Base-by-base conservation (phyloP, 345 rosid genomes). In the Populus pruinosa region DNA sequence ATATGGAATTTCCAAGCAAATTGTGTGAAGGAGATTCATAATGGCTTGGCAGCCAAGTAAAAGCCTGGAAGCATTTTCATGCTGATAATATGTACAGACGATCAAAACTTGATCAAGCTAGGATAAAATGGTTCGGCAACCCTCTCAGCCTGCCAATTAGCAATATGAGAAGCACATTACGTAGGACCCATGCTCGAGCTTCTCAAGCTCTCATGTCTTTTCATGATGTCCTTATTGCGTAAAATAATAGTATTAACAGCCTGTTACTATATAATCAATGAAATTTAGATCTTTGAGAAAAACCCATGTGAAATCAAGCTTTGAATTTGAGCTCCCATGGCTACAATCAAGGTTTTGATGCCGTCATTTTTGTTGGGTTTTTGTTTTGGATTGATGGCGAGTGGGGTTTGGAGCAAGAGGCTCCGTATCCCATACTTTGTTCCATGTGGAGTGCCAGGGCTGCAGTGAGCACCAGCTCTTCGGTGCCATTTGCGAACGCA, bases 381-480 rank as follows among this genome's bases (percentile, higher is more conserved):
- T 66, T 74, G 77, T 75, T 86, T 31, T 76, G 66, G 75, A 73
- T 79, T 76, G 79, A 71, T 43, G 61, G 65, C 69, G 85, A 79
- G 69, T 70, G 81, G 80, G 88, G 80, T 59, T 84, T 44, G n/a
- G 88, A 78, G 29, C 76, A 66, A 74, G 67, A 87, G 78, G 88
- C 89, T 29, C 94, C 96, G 21, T 85, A 90, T 78, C 94, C 86
- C 99, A 96, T 71, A 93, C 99, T 59, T 84, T 94, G 78, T 96
- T 96, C 88, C 94, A 97, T 27, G 98, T 96, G 83, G 98, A 94
- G 86, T 92, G 99, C 81, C 96, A 91, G 84, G 79, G 91, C 9
- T 9, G 43, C 43, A 39, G 35, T 33, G 9, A 41, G 44, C 44
- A 2, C 44, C 4, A 41, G 10, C 13, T 2, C 44, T 33, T 33